A percentile compares a stretch with the other conserved stretches of the same genome.
These are phyloP conservation scores for Colletotrichum caudatum DNA, from an alignment of 2,329 filamentous ascomycete species.

Conservation along the genomic window DNA sequence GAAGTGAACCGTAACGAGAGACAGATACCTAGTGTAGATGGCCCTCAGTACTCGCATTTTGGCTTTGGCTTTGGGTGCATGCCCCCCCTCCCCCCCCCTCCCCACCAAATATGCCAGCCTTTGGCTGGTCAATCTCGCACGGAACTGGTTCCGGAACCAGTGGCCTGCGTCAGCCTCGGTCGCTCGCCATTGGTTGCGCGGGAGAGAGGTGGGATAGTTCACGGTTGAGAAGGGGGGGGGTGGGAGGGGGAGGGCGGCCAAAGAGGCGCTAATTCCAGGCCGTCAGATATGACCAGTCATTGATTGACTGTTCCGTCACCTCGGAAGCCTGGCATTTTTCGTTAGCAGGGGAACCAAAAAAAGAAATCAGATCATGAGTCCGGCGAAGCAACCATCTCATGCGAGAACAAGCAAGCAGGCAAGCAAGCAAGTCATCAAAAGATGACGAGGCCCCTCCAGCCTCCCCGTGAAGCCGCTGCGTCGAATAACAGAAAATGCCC, in stretches of 20 bases:
- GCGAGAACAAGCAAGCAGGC: not conserved
- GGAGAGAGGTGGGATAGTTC: not conserved
- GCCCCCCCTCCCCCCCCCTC: too few species aligned
- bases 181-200: not conserved
- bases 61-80: not conserved
- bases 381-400: constrained; percentile 20
- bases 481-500: too few species aligned
- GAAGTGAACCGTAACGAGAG: not conserved
- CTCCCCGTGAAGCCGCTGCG: not conserved
- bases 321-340: constrained; percentile 19
- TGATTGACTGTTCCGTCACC: constrained; percentile 21
- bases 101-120: not conserved
- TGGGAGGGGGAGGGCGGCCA: too few species aligned
- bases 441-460: not conserved
- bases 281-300: constrained; percentile 26
- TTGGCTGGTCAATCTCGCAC: not conserved
- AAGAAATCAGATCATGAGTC: constrained; percentile 14
- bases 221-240: too few species aligned
- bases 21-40: not conserved
- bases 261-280: not conserved
- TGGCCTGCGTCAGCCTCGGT: not conserved
- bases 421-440: not conserved
- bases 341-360: not conserved
- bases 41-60: not conserved
- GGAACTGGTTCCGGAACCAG: not conserved